Evolutionary conservation across 805 yeast species (phyloP), one percentile per base, ranked within the genome.

Genomic region (Candida silvatica): DNA sequence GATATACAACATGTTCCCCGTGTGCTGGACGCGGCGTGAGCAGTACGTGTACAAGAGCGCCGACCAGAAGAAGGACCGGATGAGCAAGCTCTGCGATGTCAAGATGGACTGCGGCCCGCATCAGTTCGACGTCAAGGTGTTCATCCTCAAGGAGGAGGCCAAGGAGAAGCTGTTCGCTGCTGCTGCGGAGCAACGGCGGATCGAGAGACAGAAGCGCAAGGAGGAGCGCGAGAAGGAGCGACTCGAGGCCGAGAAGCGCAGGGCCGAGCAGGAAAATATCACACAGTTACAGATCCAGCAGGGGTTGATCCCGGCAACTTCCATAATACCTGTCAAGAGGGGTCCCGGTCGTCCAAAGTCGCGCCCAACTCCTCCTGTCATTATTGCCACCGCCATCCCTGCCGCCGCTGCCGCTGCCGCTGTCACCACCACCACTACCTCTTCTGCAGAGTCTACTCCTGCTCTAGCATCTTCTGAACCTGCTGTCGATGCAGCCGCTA

Each of bases 71-170:
- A 58, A 94, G 47, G 97, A 90, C 43, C 77, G 77, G 37, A 87
- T 88, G 95, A 80, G 86, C 40, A 87, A 86, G 52, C 61, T 92
- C 37, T 75, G 90, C 45, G 96, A 88, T 45, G 76, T 88, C 40
- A 59, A 63, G 2, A 58, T 87, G 59, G 63, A 66, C 8, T 66
- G 81, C 17, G 97, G 97, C 0, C 95, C 96, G 0, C 98, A 90
- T 57, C 57, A 63, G 0, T 85, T 85, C 58, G 85, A 78, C 27
- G 69, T 81, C 2, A 63, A 94, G 40, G 56, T 92, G 22, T 92
- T 83, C 57, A 78, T 86, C n/a, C 71, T 86, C 35, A 83, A 84
- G 48, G 95, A 87, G 47, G 94, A 85, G 27, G 71, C 75, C 27
- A 65, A 71, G 17, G 85, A 78, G 42, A 64, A 59, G 44, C 53